Evolutionary conservation across 2,329 filamentous ascomycete species (phyloP), one percentile per base, ranked within the genome.

Genomic region (Gnomoniopsis sp.): DNA sequence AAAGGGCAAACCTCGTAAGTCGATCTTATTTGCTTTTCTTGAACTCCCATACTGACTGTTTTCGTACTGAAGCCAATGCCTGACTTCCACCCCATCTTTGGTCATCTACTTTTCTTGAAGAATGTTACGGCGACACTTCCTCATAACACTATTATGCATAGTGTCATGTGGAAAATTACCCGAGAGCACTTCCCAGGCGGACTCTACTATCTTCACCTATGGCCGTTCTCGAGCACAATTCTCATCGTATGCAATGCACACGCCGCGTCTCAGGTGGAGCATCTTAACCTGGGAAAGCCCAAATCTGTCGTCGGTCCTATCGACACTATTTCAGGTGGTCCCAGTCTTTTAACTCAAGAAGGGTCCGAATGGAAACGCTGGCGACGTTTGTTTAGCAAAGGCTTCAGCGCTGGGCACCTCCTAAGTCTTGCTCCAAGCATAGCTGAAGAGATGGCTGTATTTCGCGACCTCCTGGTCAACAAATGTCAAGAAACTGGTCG

Each of bases 121-220:
- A 55, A 63, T 46, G 55, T 19, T 21, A 60, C 46, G 33, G 53
- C 61, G 22, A 44, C 36, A 2, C 33, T 64, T 6, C 65, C 63
- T 10, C 54, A 50, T 21, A 53, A 65, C 30, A 52, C 58, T 10
- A 60, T 56, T 0, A 62, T 65, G 48, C 64, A 65, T 19, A 57
- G 63, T 8, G 59, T 65, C 22, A 55, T 66, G 44, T 61, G 57
- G 34, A 58, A 62, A 4, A 61, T 65, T 49, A 43, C 55, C 12
- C 63, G 58, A 15, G 41, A 59, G 21, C 17, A 43, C 8, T 64
- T 63, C 17, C 59, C 63, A 6, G 61, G 59, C 1, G 63, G 62
- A 36, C 58, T 64, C 12, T 65, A 65, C 57, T 66, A 67, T 22
- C 53, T 66, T 0, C 62, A 66, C 44, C 36, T 66, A 14, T 67